Evolutionary conservation across 2,329 filamentous ascomycete genomes (phyloP).

Genomic region (Aspergillus pseudoviridinutans): DNA sequence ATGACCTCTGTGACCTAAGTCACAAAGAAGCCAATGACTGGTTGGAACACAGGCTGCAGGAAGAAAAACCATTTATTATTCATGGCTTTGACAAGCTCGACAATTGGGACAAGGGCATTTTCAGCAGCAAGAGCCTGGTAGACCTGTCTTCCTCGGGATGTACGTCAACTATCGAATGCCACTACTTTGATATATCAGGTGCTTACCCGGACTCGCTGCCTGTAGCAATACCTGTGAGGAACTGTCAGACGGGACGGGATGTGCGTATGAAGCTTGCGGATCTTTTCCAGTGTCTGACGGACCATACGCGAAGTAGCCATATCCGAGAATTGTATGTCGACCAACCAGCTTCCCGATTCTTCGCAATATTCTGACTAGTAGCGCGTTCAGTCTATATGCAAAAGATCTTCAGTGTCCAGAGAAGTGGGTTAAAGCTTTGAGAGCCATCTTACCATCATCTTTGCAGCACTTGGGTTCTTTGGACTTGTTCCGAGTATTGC

Average conservation of each 20-base stretch:
- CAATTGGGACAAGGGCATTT: slow-evolving; percentile 21
- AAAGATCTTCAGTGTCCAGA: slow-evolving; percentile 31
- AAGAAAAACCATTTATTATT: slow-evolving; percentile 33
- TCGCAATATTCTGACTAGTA: slow-evolving; percentile 7
- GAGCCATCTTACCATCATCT: slow-evolving; percentile 26
- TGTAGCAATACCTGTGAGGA: slow-evolving; percentile 30
- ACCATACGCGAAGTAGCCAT: slow-evolving; percentile 1
- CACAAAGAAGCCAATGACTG: slow-evolving; percentile 16
- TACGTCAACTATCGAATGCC: slow-evolving; percentile 5
- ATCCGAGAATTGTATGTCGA: slow-evolving; percentile 21
- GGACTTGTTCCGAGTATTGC: slow-evolving; percentile 33
- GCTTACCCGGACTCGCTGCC: background rate
- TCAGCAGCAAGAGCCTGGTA: slow-evolving; percentile 30
- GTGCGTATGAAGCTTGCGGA: slow-evolving; percentile 31
- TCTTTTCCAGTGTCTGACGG: slow-evolving; percentile 16
- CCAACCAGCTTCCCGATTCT: background rate
- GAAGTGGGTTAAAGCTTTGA: slow-evolving; percentile 28
- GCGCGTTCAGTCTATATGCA: slow-evolving; percentile 31
- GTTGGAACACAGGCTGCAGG: slow-evolving; percentile 26
- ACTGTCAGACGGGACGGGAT: slow-evolving; percentile 32
- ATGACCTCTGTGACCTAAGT: slow-evolving; percentile 4
- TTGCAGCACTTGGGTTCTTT: slow-evolving; percentile 31
- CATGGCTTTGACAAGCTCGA: slow-evolving; percentile 30
- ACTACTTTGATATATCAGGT: background rate
- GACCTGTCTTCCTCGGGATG: slow-evolving; percentile 31